phyloP scores from a whole-genome alignment of 805 yeast species.

The Suhomyces kilbournensis region DNA sequence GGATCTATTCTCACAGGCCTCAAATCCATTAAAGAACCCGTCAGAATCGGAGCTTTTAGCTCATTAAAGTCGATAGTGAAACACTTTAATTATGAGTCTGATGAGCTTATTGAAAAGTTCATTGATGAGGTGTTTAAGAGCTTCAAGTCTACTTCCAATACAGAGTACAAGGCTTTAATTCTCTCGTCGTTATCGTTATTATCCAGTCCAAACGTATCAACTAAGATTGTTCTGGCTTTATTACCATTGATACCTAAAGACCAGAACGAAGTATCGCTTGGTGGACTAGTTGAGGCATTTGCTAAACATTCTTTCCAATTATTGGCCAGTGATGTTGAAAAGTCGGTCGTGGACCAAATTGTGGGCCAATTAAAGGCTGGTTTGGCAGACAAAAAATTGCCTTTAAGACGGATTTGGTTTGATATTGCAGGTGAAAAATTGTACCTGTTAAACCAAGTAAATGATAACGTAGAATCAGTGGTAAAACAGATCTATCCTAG shows the following conservation, averaged over 20 bases:
- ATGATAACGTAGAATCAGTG: slow-evolving; percentile 1
- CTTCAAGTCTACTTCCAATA: slow-evolving; percentile 53
- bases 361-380: slow-evolving; percentile 49
- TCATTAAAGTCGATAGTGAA: slow-evolving; percentile 26
- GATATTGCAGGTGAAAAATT: slow-evolving; percentile 42
- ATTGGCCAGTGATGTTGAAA: slow-evolving; percentile 1
- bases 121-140: slow-evolving; percentile 55
- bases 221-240: slow-evolving; percentile 41
- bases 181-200: slow-evolving; percentile 42
- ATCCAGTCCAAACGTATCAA: slow-evolving; percentile 22
- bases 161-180: slow-evolving; percentile 62
- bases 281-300: slow-evolving; percentile 47
- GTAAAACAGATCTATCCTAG: slow-evolving; percentile 17
- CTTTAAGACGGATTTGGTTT: slow-evolving; percentile 68
- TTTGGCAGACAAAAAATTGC: slow-evolving; percentile 59
- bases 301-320: slow-evolving; percentile 40
- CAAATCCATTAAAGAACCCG: slow-evolving; percentile 68
- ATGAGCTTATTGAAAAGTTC: slow-evolving; percentile 28
- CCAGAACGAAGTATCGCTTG: slow-evolving; percentile 64
- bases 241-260: slow-evolving; percentile 65
- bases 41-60: slow-evolving; percentile 48
- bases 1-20: slow-evolving; percentile 41
- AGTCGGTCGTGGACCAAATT: slow-evolving; percentile 6
- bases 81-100: slow-evolving; percentile 12
- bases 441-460: slow-evolving; percentile 2